These are phyloP conservation scores for Aaosphaeria pasadenensis DNA, from an alignment of 2,329 filamentous ascomycete species.

Conservation along the genomic window DNA sequence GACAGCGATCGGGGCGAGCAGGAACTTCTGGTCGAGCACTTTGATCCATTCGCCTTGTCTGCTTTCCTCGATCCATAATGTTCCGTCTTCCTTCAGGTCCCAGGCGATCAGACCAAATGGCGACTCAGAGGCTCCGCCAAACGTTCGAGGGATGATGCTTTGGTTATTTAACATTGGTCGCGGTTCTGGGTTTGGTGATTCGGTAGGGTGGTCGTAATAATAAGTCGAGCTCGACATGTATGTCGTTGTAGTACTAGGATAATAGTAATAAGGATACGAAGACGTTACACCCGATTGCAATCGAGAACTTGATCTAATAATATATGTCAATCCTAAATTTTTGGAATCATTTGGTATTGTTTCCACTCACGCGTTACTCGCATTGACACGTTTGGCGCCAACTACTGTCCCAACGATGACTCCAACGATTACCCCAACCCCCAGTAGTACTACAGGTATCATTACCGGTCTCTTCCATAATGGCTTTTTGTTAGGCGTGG, in stretches of 20 bases:
- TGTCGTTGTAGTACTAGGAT: neutral
- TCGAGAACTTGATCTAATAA: neutral
- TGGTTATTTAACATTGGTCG: neutral
- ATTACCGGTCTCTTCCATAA: neutral
- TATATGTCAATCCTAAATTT: neutral
- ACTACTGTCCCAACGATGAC: neutral
- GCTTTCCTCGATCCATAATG: too few relatives aligned
- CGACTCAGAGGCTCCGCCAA: neutral
- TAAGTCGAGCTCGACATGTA: neutral
- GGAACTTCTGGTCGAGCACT: slow-evolving; percentile 3
- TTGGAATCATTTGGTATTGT: neutral
- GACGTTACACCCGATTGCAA: too few relatives aligned
- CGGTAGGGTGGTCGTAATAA: neutral
- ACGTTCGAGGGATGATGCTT: neutral
- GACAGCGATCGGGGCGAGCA: slow-evolving; percentile 5
- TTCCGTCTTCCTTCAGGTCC: neutral
- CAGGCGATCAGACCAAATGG: neutral
- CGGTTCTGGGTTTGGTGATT: neutral
- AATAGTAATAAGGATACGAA: too few relatives aligned
- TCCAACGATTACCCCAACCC: neutral
- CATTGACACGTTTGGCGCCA: neutral
- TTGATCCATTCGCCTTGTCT: slow-evolving; percentile 2
- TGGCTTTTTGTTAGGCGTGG: too few relatives aligned
- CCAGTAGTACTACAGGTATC: neutral
- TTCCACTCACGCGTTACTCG: neutral